phyloP scores from a whole-genome alignment of 352 stramenopile genomes.

The Phytopythium cucurbitacearum region DNA sequence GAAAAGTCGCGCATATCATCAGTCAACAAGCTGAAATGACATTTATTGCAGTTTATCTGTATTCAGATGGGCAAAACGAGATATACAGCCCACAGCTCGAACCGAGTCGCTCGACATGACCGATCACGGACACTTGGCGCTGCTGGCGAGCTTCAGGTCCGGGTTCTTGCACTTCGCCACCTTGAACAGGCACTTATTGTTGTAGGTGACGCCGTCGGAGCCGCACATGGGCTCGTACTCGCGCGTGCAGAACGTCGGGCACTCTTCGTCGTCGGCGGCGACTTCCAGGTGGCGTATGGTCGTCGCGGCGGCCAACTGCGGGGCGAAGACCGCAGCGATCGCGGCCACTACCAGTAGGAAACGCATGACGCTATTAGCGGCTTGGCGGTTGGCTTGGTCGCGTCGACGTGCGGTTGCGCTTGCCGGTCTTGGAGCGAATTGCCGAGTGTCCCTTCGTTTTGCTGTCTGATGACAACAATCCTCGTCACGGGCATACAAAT shows the following conservation, averaged over 20 bases:
- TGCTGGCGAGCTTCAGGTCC: neutral
- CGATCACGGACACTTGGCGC: neutral
- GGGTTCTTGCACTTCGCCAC: slow-evolving; percentile 3
- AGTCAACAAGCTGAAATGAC: neutral
- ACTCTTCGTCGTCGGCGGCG: neutral
- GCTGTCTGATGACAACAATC: no score
- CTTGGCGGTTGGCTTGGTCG: no score
- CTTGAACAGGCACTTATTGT: slow-evolving; percentile 12
- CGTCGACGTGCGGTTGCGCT: no score
- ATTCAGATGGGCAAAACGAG: neutral
- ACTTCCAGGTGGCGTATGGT: neutral
- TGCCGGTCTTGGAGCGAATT: no score
- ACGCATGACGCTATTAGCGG: no score
- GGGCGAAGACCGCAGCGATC: no score
- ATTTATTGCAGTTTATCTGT: neutral
- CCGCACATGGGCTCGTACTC: slow-evolving; percentile 11
- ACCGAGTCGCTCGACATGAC: neutral
- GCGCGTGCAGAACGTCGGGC: slow-evolving; percentile 6
- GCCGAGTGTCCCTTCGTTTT: no score
- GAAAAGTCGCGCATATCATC: neutral
- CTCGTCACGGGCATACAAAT: no score
- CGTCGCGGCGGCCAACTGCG: no score
- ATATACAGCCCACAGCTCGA: no score
- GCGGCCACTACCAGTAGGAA: no score
- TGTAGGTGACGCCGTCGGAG: slow-evolving; percentile 11